Conservation (phyloP, 441 rosid species). For the Cnidoscolus chayamansa region DNA sequence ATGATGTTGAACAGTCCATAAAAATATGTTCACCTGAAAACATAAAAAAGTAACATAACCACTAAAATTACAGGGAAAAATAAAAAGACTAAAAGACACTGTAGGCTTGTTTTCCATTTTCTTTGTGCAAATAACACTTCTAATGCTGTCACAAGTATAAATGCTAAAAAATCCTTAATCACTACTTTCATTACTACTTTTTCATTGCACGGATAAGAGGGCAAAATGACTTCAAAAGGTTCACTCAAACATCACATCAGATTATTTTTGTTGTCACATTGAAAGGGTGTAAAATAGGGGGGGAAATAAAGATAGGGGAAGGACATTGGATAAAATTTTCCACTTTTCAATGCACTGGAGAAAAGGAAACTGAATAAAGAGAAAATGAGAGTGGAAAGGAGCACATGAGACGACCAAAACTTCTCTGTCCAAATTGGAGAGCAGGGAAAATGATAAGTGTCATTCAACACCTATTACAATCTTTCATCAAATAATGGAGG, state of each 20-base stretch:
- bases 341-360: neutral
- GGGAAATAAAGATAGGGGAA: neutral
- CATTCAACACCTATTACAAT: neutral
- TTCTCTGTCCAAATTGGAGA: too few relatives aligned
- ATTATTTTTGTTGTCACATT: neutral
- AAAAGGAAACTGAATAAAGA: neutral
- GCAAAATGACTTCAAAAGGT: neutral
- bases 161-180: neutral
- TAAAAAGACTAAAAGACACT: neutral
- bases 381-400: neutral
- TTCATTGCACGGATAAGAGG: neutral
- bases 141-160: neutral
- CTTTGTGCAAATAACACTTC: neutral
- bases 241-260: neutral
- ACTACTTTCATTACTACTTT: neutral
- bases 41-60: neutral
- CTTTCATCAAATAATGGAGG: neutral
- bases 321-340: neutral
- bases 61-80: neutral
- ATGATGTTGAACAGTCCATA: constrained; percentile 59
- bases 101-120: neutral
- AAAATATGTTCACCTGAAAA: constrained; percentile 78
- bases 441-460: too few relatives aligned
- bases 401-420: neutral
- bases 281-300: neutral